Conservation (phyloP, 1,139 yeast species). For the Wickerhamomyces sp. region DNA sequence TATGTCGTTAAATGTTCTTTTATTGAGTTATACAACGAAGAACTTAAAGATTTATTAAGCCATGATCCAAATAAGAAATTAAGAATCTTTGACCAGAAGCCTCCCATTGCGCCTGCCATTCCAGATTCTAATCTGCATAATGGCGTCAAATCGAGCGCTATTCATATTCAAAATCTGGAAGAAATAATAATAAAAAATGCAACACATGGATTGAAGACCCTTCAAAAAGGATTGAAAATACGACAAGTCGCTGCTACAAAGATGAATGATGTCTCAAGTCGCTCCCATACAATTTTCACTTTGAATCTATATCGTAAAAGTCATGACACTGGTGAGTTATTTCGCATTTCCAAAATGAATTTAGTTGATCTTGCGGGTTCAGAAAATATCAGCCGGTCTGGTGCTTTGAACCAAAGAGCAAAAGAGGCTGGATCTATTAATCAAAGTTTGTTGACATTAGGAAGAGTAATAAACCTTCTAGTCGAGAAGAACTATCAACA, state of each 20-base stretch:
- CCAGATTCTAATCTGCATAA: conserved; percentile 4
- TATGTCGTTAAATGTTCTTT: conserved; percentile 63
- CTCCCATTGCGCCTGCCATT: conserved; percentile 8
- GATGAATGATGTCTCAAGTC: conserved; percentile 62
- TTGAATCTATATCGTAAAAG: conserved; percentile 49
- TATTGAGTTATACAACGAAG: conserved; percentile 72
- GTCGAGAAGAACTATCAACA: conserved; percentile 44
- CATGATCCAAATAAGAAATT: conserved; percentile 38
- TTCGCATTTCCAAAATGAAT: conserved; percentile 62
- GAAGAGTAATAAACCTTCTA: conserved; percentile 58
- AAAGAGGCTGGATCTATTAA: conserved; percentile 69
- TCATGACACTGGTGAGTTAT: conserved; percentile 33
- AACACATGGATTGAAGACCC: conserved; percentile 46
- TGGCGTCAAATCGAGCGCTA: conserved; percentile 20
- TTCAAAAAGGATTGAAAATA: conserved; percentile 51
- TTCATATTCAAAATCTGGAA: conserved; percentile 50
- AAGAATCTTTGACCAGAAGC: conserved; percentile 49
- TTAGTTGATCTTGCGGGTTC: conserved; percentile 79
- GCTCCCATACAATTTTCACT: conserved; percentile 73
- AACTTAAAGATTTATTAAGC: conserved; percentile 56
- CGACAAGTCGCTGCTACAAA: conserved; percentile 68
- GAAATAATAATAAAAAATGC: conserved; percentile 52
- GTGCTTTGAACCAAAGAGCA: conserved; percentile 53
- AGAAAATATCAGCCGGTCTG: conserved; percentile 61
- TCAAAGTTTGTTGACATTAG: conserved; percentile 59